phyloP scores from a whole-genome alignment of 768 basidiomycete genomes.

The Leccinum subgranulosum region DNA sequence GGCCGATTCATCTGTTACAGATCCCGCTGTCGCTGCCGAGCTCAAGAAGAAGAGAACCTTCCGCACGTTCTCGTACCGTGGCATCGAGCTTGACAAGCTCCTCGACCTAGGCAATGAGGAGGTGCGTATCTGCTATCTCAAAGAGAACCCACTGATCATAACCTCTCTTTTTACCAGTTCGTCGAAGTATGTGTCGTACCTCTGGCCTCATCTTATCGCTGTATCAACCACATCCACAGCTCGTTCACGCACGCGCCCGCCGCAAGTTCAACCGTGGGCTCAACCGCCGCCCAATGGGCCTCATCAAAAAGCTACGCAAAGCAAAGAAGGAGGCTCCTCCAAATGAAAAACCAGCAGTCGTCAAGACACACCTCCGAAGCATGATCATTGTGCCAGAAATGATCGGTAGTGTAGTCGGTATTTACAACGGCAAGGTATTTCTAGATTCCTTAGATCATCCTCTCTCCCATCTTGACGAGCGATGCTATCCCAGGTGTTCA shows the following conservation, averaged over 20 bases:
- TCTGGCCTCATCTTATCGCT: conserved; percentile 2
- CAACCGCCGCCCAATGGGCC: conserved; percentile 96
- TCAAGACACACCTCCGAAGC: conserved; percentile 98
- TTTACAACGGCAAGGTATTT: conserved; percentile 94
- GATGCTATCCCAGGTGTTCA: conserved; percentile 61
- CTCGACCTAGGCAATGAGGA: conserved; percentile 95
- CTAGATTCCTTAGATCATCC: neutral
- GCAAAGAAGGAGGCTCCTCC: conserved; percentile 99
- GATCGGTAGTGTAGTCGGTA: conserved; percentile 97
- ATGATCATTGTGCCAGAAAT: conserved; percentile 99
- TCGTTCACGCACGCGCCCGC: conserved; percentile 98
- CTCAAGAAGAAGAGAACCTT: conserved; percentile 99
- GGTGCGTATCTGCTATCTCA: conserved; percentile 43
- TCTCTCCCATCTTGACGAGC: neutral
- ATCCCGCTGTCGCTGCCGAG: conserved; percentile 91
- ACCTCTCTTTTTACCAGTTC: conserved; percentile 45
- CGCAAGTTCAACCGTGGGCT: conserved; percentile 98
- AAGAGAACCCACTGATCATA: neutral
- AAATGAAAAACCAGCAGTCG: conserved; percentile 97
- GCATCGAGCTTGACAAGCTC: conserved; percentile 97
- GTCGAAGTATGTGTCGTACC: conserved; percentile 59
- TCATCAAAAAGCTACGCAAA: conserved; percentile 99
- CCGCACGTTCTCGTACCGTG: conserved; percentile 98
- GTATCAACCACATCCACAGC: conserved; percentile 41
- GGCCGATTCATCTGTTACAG: conserved; percentile 84